Evolutionary conservation across 164 flowering plant species (phyloP).

Genomic region (Hamamelis virginiana): DNA sequence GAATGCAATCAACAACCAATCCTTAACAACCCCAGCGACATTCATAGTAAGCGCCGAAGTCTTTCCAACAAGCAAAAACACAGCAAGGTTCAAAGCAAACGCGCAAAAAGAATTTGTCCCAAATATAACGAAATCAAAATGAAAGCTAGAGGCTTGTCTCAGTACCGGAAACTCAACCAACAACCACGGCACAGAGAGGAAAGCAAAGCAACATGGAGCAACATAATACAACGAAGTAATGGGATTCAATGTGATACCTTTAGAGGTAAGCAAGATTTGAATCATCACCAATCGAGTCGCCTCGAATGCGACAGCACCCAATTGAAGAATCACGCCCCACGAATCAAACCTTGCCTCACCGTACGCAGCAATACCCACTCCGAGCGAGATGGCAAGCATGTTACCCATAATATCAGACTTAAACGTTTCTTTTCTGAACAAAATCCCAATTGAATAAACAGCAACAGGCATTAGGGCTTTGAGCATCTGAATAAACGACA

Average conservation of each 20-base stretch:
- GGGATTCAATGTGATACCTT: slow-evolving; percentile 47
- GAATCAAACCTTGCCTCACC: slow-evolving; percentile 51
- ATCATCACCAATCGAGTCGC: slow-evolving; percentile 50
- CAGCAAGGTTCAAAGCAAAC: slow-evolving; percentile 49
- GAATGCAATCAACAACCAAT: slow-evolving; percentile 53
- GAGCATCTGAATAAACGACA: slow-evolving; percentile 55
- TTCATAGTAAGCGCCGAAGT: slow-evolving; percentile 60
- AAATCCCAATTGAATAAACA: slow-evolving; percentile 48
- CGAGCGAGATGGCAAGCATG: slow-evolving; percentile 50
- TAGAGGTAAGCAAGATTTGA: slow-evolving; percentile 43
- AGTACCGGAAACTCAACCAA: slow-evolving; percentile 40
- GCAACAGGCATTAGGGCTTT: slow-evolving; percentile 61
- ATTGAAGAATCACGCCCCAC: slow-evolving; percentile 44
- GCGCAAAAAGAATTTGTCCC: slow-evolving; percentile 54
- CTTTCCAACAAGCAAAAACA: slow-evolving; percentile 53
- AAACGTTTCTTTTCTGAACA: slow-evolving; percentile 36
- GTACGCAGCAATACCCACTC: slow-evolving; percentile 52
- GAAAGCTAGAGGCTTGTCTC: slow-evolving; percentile 34
- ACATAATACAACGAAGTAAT: slow-evolving; percentile 51
- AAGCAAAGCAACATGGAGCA: slow-evolving; percentile 50
- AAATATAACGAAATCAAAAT: slow-evolving; percentile 40
- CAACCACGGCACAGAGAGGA: slow-evolving; percentile 45
- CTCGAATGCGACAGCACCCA: slow-evolving; percentile 52
- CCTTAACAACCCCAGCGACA: slow-evolving; percentile 59
- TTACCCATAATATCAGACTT: slow-evolving; percentile 41